These are phyloP conservation scores for Pythium chondricola DNA, from an alignment of 352 stramenopile genomes.

Conservation along the genomic window DNA sequence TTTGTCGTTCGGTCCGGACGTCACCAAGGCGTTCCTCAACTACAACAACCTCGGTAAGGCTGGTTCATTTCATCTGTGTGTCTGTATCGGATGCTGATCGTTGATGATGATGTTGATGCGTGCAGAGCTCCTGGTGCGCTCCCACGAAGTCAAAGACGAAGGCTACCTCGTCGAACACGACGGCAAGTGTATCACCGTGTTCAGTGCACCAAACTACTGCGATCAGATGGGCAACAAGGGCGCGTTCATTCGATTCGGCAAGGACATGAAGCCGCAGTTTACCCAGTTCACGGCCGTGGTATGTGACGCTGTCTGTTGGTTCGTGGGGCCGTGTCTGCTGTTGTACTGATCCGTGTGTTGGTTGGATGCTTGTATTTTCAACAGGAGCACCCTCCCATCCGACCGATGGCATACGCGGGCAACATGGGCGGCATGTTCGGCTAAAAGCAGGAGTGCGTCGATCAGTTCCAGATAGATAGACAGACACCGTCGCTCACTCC, in stretches of 20 bases:
- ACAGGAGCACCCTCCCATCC: slow-evolving; percentile 84
- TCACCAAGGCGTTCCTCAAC: slow-evolving; percentile 95
- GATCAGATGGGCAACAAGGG: slow-evolving; percentile 99
- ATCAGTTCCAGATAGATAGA: neutral
- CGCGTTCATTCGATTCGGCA: slow-evolving; percentile 97
- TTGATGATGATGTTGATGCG: slow-evolving; percentile 4
- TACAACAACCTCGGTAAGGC: slow-evolving; percentile 91
- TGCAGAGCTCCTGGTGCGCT: slow-evolving; percentile 94
- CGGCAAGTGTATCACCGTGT: slow-evolving; percentile 99
- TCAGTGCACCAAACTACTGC: slow-evolving; percentile 99
- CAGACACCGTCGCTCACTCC: neutral
- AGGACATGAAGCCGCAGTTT: slow-evolving; percentile 93
- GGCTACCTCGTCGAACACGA: slow-evolving; percentile 99
- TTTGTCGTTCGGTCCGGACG: slow-evolving; percentile 96
- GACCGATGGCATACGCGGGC: slow-evolving; percentile 85
- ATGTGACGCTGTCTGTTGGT: slow-evolving; percentile 8
- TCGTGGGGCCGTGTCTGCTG: neutral
- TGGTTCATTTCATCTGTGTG: neutral
- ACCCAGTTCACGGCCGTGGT: slow-evolving; percentile 94
- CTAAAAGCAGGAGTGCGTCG: slow-evolving; percentile 20
- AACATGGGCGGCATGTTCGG: slow-evolving; percentile 90
- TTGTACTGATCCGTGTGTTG: too few relatives aligned
- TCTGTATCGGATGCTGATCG: neutral
- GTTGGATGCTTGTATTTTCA: too few relatives aligned
- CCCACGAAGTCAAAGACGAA: slow-evolving; percentile 99